Percentiles rank a stretch among this genome's conserved stretches.
Conservation (phyloP, 129 eudicot genomes). For the Heracleum sosnowskyi region DNA sequence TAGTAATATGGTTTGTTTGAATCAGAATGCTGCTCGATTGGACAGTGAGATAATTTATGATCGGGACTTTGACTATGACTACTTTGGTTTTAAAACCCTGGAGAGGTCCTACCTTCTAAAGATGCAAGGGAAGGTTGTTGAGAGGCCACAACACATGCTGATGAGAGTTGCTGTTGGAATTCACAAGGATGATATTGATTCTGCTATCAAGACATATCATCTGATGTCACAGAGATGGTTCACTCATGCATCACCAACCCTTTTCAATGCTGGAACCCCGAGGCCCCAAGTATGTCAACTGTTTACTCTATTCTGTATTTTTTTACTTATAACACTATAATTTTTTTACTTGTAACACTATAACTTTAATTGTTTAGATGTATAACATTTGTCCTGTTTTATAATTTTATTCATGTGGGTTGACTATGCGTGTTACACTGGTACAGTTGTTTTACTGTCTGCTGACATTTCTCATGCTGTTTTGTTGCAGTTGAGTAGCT, state of each 20-base stretch:
- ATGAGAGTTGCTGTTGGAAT: conserved; percentile 76
- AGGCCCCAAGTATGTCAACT: conserved; percentile 45
- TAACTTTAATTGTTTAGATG: neutral
- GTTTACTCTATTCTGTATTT: neutral
- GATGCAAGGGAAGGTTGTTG: conserved; percentile 55
- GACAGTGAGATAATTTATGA: conserved; percentile 73
- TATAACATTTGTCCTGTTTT: neutral
- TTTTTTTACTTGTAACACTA: neutral
- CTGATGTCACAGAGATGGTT: conserved; percentile 69
- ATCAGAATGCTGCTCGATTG: conserved; percentile 53
- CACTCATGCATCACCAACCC: conserved; percentile 74
- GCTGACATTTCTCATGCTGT: neutral
- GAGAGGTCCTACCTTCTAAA: conserved; percentile 59
- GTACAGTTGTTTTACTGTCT: neutral
- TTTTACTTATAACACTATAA: too few relatives aligned
- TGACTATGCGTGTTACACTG: neutral
- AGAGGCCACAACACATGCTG: conserved; percentile 70
- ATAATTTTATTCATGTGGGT: neutral
- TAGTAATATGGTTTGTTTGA: neutral
- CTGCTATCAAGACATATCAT: conserved; percentile 52
- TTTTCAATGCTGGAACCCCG: conserved; percentile 68
- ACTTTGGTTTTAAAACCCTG: conserved; percentile 64
- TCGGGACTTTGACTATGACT: conserved; percentile 67
- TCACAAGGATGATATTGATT: conserved; percentile 59
- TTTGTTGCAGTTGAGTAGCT: conserved; percentile 55